Conservation (phyloP, 208 protist genomes). For the Leptomonas seymouri region DNA sequence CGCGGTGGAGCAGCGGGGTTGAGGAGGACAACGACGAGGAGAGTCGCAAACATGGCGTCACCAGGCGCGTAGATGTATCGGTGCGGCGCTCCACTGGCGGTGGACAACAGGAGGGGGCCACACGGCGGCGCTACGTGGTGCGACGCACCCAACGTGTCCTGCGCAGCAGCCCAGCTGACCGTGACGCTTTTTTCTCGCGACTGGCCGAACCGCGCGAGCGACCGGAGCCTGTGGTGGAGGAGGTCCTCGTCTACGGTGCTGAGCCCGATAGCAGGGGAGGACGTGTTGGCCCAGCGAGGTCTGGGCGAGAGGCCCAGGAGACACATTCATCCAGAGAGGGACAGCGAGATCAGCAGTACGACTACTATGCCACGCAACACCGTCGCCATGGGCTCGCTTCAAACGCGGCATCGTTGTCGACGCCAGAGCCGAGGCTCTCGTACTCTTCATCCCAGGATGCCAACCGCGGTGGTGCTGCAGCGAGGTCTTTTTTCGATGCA, state of each 20-base stretch:
- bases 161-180: slow-evolving; percentile 29
- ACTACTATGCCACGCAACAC: background rate
- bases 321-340: background rate
- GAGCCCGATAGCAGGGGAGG: background rate
- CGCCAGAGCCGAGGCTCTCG: too few relatives aligned
- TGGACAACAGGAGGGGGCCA: background rate
- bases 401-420: background rate
- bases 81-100: background rate
- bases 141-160: slow-evolving; percentile 24
- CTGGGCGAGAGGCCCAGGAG: too few relatives aligned
- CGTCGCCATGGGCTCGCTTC: background rate
- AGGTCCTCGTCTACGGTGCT: slow-evolving; percentile 25
- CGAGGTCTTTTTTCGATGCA: background rate
- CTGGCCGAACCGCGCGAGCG: slow-evolving; percentile 45
- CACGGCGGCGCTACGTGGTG: slow-evolving; percentile 19
- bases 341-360: background rate
- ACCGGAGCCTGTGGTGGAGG: slow-evolving; percentile 24
- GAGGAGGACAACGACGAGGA: slow-evolving; percentile 13
- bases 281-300: background rate
- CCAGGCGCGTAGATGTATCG: background rate
- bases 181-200: slow-evolving; percentile 41
- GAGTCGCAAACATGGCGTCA: slow-evolving; percentile 7
- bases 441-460: too few relatives aligned
- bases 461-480: background rate
- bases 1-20: slow-evolving; percentile 13